phyloP scores from a whole-genome alignment of 345 rosid genomes.

The Balakata baccata region DNA sequence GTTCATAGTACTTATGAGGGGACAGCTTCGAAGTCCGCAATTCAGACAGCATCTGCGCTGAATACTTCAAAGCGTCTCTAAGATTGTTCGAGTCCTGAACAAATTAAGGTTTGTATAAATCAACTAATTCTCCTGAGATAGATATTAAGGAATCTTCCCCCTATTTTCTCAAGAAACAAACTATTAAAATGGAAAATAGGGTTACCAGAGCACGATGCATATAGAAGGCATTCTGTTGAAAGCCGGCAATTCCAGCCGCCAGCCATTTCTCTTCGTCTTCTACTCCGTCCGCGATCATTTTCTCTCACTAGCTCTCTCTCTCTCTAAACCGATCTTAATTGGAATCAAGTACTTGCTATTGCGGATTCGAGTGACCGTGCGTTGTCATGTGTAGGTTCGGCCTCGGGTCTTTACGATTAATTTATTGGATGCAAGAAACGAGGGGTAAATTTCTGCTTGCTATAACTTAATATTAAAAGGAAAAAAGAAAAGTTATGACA shows the following conservation, averaged over 20 bases:
- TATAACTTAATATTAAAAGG: too few relatives aligned
- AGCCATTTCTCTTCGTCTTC: constrained; percentile 99
- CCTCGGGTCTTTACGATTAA: too few relatives aligned
- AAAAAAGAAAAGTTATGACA: too few relatives aligned
- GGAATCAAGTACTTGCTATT: too few relatives aligned
- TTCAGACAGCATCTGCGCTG: constrained; percentile 98
- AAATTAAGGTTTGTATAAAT: constrained; percentile 32
- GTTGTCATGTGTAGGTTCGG: too few relatives aligned
- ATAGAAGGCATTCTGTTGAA: constrained; percentile 93
- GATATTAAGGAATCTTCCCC: neutral
- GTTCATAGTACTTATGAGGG: constrained; percentile 89
- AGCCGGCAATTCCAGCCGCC: constrained; percentile 84
- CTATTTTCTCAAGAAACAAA: constrained; percentile 21
- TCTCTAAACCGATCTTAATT: constrained; percentile 15
- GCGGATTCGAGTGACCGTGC: too few relatives aligned
- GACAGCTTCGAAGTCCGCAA: constrained; percentile 96
- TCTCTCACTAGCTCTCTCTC: constrained; percentile 20
- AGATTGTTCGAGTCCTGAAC: constrained; percentile 87
- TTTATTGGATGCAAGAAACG: too few relatives aligned
- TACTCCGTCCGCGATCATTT: constrained; percentile 76
- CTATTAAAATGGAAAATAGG: neutral
- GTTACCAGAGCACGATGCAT: constrained; percentile 98
- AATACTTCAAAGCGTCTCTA: constrained; percentile 91
- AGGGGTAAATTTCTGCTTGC: too few relatives aligned
- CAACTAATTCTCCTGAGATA: neutral